Percentiles rank a stretch among this genome's conserved stretches.
These are phyloP conservation scores for Nymphaea colorata DNA, from an alignment of 164 flowering plant species.

Conservation along the genomic window DNA sequence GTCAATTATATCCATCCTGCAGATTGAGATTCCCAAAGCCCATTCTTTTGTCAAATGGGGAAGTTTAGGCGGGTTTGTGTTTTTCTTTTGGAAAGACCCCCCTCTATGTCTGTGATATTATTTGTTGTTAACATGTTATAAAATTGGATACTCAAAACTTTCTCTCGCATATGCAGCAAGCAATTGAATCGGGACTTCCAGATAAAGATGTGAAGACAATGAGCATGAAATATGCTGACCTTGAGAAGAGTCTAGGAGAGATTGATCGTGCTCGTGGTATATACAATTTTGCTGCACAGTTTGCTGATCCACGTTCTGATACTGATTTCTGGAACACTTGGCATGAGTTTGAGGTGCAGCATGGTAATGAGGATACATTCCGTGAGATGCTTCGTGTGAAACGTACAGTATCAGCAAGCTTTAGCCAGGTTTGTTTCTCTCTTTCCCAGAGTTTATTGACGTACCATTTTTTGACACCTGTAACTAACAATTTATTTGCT, in stretches of 20 bases:
- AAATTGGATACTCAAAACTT: neutral
- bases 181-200: slow-evolving; percentile 83
- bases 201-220: slow-evolving; percentile 76
- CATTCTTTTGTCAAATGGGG: too few relatives aligned
- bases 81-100: too few relatives aligned
- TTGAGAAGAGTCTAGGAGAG: slow-evolving; percentile 90
- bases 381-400: slow-evolving; percentile 89
- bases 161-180: slow-evolving; percentile 31
- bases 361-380: slow-evolving; percentile 95
- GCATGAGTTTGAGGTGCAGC: slow-evolving; percentile 92
- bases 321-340: slow-evolving; percentile 73
- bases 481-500: neutral
- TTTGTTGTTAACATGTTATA: too few relatives aligned
- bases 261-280: slow-evolving; percentile 80
- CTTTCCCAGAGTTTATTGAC: neutral
- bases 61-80: too few relatives aligned
- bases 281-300: slow-evolving; percentile 57
- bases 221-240: slow-evolving; percentile 90
- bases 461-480: neutral
- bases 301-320: slow-evolving; percentile 79
- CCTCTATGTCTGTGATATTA: too few relatives aligned
- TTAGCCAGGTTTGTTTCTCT: slow-evolving; percentile 55
- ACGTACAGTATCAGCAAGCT: slow-evolving; percentile 79
- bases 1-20: too few relatives aligned
- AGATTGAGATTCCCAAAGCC: too few relatives aligned